Conservation (phyloP, 139 green algal genomes). For the Pycnococcus provasolii region DNA sequence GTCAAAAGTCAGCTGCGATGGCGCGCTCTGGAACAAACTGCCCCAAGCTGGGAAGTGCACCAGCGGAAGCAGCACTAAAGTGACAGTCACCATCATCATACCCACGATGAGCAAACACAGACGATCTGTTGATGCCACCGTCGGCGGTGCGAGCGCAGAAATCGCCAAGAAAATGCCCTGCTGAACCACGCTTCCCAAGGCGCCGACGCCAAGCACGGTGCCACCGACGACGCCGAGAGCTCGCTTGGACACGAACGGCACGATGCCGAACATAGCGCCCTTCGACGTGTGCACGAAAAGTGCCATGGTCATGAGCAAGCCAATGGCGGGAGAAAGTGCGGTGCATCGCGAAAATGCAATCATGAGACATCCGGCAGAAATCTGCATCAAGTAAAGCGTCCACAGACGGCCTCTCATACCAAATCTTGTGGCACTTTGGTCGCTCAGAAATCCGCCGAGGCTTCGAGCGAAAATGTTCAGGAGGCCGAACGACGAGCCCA, state of each 20-base stretch:
- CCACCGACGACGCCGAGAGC: conserved; percentile 70
- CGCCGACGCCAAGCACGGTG: conserved; percentile 35
- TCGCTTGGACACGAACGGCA: conserved; percentile 76
- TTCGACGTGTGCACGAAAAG: conserved; percentile 48
- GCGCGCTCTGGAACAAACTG: conserved; percentile 47
- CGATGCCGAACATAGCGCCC: conserved; percentile 57
- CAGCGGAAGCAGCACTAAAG: conserved; percentile 36
- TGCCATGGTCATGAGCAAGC: conserved; percentile 53
- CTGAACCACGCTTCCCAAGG: conserved; percentile 41
- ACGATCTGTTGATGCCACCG: conserved; percentile 44
- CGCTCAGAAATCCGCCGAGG: conserved; percentile 46
- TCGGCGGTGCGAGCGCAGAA: conserved; percentile 48
- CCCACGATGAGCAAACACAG: conserved; percentile 55
- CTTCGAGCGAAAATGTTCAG: conserved; percentile 80
- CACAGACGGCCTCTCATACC: conserved; percentile 61
- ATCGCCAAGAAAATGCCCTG: conserved; percentile 68
- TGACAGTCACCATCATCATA: conserved; percentile 60
- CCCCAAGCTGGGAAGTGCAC: conserved; percentile 90
- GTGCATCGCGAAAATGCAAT: no score
- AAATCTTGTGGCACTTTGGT: conserved; percentile 32
- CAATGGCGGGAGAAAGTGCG: no score
- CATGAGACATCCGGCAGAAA: no score
- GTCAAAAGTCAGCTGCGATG: no score
- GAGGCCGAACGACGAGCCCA: conserved; percentile 61
- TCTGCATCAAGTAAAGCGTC: conserved; percentile 52